Conservation (phyloP, 2,329 filamentous ascomycete genomes). For the Arthrobotrys iridis region DNA sequence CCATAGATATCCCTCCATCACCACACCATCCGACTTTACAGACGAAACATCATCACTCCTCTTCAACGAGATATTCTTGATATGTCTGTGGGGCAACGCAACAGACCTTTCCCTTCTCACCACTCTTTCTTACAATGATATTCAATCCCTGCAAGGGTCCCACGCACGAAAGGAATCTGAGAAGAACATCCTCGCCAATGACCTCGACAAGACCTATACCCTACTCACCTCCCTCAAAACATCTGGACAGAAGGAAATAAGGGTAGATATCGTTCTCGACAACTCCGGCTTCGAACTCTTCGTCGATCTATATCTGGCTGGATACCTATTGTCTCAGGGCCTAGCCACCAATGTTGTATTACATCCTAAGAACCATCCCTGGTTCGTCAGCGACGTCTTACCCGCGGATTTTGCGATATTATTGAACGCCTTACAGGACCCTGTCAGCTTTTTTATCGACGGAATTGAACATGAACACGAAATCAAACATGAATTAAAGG, state of each 20-base stretch:
- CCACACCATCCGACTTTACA: conserved; percentile 56
- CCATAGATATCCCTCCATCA: conserved; percentile 77
- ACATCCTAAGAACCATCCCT: conserved; percentile 93
- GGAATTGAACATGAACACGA: conserved; percentile 71
- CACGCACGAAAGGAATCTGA: conserved; percentile 86
- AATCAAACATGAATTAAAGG: conserved; percentile 70
- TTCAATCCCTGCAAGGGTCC: conserved; percentile 93
- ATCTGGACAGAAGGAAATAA: conserved; percentile 72
- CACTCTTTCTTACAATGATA: conserved; percentile 90
- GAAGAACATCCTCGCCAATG: conserved; percentile 90
- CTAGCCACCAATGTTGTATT: conserved; percentile 88
- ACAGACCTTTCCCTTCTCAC: conserved; percentile 93
- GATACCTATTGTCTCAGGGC: conserved; percentile 83
- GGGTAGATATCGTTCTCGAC: conserved; percentile 94
- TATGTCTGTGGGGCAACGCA: conserved; percentile 96
- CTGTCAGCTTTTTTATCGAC: conserved; percentile 79
- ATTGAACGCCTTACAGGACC: conserved; percentile 79
- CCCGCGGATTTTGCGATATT: conserved; percentile 86
- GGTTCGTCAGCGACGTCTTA: conserved; percentile 97
- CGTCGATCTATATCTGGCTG: conserved; percentile 90
- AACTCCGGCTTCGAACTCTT: conserved; percentile 98
- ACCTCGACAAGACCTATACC: conserved; percentile 77
- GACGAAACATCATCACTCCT: conserved; percentile 78
- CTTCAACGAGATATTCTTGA: conserved; percentile 93
- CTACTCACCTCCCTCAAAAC: conserved; percentile 73